Percentiles rank a stretch among this genome's conserved stretches.
Evolutionary conservation across 306 rosid genomes (phyloP).

Genomic region (Mimosa pudica): DNA sequence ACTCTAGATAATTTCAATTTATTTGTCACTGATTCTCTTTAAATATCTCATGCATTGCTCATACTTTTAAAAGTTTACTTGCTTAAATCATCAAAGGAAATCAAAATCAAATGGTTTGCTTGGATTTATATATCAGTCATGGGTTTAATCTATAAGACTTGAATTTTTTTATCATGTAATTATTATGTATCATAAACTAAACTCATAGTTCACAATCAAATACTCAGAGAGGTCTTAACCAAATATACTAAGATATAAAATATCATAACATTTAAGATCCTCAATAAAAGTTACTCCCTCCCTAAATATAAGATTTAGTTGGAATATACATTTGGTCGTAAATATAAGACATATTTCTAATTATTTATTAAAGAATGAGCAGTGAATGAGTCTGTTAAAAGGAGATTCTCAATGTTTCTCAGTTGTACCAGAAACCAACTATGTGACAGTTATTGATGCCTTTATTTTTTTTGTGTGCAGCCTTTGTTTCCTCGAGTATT

Average conservation of each 20-base stretch:
- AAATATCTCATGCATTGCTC: neutral
- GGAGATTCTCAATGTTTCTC: neutral
- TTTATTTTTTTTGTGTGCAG: neutral
- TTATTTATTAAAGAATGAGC: neutral
- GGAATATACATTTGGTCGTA: too few species aligned
- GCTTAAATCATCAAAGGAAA: neutral
- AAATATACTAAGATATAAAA: neutral
- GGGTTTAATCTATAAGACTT: neutral
- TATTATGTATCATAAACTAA: neutral
- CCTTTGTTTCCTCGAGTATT: constrained; percentile 14
- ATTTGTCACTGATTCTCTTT: neutral
- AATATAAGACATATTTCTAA: too few species aligned
- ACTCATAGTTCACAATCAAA: neutral
- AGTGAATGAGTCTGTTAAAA: neutral
- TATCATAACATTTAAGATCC: neutral
- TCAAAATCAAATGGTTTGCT: neutral
- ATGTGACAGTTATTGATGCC: neutral
- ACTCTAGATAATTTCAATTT: neutral
- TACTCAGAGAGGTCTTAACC: neutral
- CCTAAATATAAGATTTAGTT: too few species aligned
- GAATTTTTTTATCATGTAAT: neutral
- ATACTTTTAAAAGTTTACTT: neutral
- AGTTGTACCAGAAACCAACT: neutral
- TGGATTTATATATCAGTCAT: neutral
- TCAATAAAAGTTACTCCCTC: neutral